Conservation (phyloP, 805 yeast species). For the Naumovozyma dairenensis region DNA sequence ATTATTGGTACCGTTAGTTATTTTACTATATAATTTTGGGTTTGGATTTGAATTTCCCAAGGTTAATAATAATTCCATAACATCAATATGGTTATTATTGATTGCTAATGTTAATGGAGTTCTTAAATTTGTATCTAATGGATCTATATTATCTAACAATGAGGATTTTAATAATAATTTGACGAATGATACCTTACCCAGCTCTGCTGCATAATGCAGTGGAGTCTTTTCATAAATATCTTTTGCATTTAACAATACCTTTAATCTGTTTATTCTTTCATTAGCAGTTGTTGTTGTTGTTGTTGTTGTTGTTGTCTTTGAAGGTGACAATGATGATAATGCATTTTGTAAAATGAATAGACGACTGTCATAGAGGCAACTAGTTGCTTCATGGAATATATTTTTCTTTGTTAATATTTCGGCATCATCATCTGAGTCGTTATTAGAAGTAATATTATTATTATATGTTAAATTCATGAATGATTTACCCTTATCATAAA, state of each 20-base stretch:
- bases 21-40: too few relatives aligned
- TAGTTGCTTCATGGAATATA: slow-evolving; percentile 61
- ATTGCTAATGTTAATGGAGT: slow-evolving; percentile 79
- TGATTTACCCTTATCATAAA: slow-evolving; percentile 30
- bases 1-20: too few relatives aligned
- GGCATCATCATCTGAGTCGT: slow-evolving; percentile 53
- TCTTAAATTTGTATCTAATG: slow-evolving; percentile 63
- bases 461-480: slow-evolving; percentile 50
- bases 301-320: slow-evolving; percentile 11
- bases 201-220: slow-evolving; percentile 73
- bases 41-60: slow-evolving; percentile 13
- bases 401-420: slow-evolving; percentile 50
- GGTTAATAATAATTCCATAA: slow-evolving; percentile 36
- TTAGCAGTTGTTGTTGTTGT: slow-evolving; percentile 5
- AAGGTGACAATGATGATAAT: slow-evolving; percentile 6
- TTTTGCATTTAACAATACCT: slow-evolving; percentile 31
- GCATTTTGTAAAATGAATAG: slow-evolving; percentile 23
- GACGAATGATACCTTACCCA: slow-evolving; percentile 39
- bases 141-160: slow-evolving; percentile 27
- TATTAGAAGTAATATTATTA: too few relatives aligned
- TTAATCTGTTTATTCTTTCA: slow-evolving; percentile 14
- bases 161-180: slow-evolving; percentile 29
- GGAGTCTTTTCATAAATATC: slow-evolving; percentile 75
- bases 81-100: slow-evolving; percentile 49
- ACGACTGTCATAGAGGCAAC: slow-evolving; percentile 21